phyloP scores from a whole-genome alignment of 441 rosid species.

The Croton laevigatus region DNA sequence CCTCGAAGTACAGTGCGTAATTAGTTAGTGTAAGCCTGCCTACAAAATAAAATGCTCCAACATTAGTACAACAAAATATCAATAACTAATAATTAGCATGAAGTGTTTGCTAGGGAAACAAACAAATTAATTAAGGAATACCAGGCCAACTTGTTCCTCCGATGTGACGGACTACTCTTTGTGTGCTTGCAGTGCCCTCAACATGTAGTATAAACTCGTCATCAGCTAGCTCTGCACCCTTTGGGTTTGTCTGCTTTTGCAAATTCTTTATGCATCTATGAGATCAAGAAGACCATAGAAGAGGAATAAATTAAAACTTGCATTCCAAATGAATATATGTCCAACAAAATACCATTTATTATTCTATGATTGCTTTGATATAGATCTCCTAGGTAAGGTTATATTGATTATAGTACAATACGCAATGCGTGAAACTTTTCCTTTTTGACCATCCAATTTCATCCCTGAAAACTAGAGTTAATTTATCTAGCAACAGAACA shows the following conservation, averaged over 20 bases:
- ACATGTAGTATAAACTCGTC: conserved; percentile 88
- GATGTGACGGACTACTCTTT: conserved; percentile 82
- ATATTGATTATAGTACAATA: too few relatives aligned
- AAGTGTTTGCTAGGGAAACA: not conserved
- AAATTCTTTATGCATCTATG: conserved; percentile 71
- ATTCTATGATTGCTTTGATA: too few relatives aligned
- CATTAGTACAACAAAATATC: not conserved
- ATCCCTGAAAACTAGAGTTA: not conserved
- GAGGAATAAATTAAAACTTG: not conserved
- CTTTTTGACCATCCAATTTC: not conserved
- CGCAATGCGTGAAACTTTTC: not conserved
- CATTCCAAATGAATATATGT: not conserved
- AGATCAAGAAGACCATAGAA: conserved; percentile 3
- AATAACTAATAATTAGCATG: not conserved
- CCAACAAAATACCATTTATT: not conserved
- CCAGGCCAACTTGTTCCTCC: conserved; percentile 96
- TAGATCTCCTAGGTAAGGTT: not conserved
- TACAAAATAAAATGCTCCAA: conserved; percentile 27
- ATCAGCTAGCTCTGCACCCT: conserved; percentile 66
- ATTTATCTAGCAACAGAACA: not conserved
- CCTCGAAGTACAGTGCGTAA: conserved; percentile 91
- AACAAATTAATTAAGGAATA: conserved; percentile 17
- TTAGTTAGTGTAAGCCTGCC: conserved; percentile 92
- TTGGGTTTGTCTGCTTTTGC: conserved; percentile 69
- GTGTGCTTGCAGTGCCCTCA: conserved; percentile 86